Evolutionary conservation across 176 grass and related monocot genomes (phyloP), one percentile per base, ranked within the genome.

Genomic region (Zoysia pacifica): DNA sequence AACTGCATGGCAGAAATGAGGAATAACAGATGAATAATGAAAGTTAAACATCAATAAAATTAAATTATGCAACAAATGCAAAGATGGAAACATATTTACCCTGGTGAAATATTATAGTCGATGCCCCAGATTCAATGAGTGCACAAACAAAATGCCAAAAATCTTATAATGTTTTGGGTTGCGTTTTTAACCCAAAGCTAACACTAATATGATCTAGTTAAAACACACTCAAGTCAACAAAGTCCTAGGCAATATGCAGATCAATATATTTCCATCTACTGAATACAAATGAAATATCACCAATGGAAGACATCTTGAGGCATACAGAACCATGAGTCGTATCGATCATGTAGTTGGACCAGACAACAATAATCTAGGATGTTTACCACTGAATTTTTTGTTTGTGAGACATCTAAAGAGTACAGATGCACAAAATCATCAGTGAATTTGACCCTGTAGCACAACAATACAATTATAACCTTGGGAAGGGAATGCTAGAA

Each of bases 401-500:
- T 41, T 65, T 50, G 36, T 4, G 41, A 11, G 20, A 39, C 66
- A 81, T 81, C 60, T 70, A 76, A 55, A 81, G 28, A 28, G 28
- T 28, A 28, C 28, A 28, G 48, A 66, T 72, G 46, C 6, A 72
- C 18, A 20, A 35, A 68, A 65, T 73, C 67, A 69, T 51, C 48
- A 79, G 50, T 64, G 73, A 83, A 74, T 71, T 69, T 83, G 46
- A 70, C 51, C 70, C 75, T 74, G 85, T 80, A 86, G 81, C 78
- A 91, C 73, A 79, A 78, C 83, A 92, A 90, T 82, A 82, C 80
- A 85, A 97, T 88, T 86, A 91, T 92, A 85, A 97, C 91, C 94
- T 94, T 94, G 83, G 70, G 88, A 94, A 91, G 51, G 79, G 87
- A 95, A 99, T 88, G 89, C 90, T 84, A 91, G 93, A 89, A 99